These are phyloP conservation scores for Apiospora saccharicola DNA, from an alignment of 2,329 filamentous ascomycete genomes.

Conservation along the genomic window DNA sequence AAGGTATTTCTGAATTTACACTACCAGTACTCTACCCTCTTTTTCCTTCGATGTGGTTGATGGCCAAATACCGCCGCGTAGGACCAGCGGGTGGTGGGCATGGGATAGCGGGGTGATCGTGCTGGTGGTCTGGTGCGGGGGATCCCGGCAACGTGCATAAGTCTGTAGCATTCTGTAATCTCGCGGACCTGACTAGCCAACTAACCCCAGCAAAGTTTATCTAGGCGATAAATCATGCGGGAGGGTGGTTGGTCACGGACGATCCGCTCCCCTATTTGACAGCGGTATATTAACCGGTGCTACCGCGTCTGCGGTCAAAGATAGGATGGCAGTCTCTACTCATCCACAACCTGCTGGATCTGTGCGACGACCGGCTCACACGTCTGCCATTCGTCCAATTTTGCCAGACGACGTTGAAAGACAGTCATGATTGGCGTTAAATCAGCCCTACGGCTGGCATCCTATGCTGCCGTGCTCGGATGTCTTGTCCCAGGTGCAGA, in stretches of 20 bases:
- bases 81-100: not conserved
- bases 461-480: not conserved
- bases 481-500: not conserved
- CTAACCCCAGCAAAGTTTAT: conserved; percentile 7
- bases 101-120: not conserved
- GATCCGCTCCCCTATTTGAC: not conserved
- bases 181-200: not conserved
- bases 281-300: not conserved
- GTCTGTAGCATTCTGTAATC: conserved; percentile 8
- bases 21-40: not conserved
- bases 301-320: not conserved
- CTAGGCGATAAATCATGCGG: not conserved
- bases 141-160: conserved; percentile 12
- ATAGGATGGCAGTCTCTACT: not conserved
- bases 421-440: not conserved
- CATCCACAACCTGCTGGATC: not conserved
- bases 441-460: not conserved
- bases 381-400: not conserved
- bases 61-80: not conserved
- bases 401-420: not conserved
- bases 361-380: not conserved
- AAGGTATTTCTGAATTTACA: too few relatives aligned
- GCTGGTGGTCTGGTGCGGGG: not conserved
- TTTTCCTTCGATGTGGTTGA: not conserved
- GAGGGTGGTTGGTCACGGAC: not conserved